phyloP scores from a whole-genome alignment of 73 alveolate genomes.

The Durusdinium trenchii region DNA sequence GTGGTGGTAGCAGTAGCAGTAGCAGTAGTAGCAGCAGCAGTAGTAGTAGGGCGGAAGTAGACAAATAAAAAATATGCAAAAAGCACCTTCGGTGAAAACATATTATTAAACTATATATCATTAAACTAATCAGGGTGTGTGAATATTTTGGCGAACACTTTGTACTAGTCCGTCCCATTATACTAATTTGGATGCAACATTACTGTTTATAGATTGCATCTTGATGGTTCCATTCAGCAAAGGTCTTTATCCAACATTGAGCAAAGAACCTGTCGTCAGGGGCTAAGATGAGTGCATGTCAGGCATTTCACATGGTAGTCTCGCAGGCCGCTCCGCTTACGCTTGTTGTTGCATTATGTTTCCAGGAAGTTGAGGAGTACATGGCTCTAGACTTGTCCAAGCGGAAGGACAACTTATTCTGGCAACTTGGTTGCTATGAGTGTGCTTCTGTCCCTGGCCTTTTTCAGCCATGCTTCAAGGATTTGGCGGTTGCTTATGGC shows the following conservation, averaged over 20 bases:
- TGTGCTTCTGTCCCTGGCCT: not conserved
- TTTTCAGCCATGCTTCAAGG: not conserved
- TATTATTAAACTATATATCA: no score
- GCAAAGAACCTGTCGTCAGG: slow-evolving; percentile 55
- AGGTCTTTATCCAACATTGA: slow-evolving; percentile 82
- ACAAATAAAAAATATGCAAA: no score
- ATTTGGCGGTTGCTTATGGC: not conserved
- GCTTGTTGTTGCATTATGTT: not conserved
- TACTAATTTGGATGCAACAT: not conserved
- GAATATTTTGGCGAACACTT: not conserved
- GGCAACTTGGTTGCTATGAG: not conserved
- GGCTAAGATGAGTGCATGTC: not conserved
- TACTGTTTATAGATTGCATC: not conserved
- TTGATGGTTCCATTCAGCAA: not conserved
- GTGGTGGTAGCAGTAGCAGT: no score
- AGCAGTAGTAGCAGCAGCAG: no score
- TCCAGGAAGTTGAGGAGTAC: slow-evolving; percentile 82
- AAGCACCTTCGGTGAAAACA: no score
- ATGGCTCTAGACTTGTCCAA: slow-evolving; percentile 28
- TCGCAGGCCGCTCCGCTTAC: not conserved
- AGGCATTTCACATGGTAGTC: not conserved
- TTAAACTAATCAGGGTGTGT: no score
- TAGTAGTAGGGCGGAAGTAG: no score
- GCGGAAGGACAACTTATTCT: not conserved
- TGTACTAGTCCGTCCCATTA: not conserved